phyloP scores from a whole-genome alignment of 2,329 filamentous ascomycete genomes.

The Rasamsonia emersonii region DNA sequence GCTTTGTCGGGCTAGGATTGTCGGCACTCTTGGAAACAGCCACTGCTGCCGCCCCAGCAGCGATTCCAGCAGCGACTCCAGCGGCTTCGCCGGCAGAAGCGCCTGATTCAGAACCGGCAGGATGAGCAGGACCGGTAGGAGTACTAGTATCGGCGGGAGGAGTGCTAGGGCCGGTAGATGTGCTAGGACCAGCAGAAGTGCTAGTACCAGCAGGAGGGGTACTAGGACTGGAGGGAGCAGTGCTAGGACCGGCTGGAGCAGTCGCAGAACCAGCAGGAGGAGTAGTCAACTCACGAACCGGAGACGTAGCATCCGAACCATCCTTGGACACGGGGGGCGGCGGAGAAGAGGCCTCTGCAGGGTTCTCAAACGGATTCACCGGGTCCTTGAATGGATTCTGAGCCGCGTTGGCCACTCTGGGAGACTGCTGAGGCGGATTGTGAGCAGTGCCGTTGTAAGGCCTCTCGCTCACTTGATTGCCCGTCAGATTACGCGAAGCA shows the following conservation, averaged over 20 bases:
- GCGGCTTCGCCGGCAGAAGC: slow-evolving; percentile 25
- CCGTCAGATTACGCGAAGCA: slow-evolving; percentile 26
- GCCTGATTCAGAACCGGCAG: slow-evolving; percentile 4
- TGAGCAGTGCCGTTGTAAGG: slow-evolving; percentile 2
- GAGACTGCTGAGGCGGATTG: slow-evolving; percentile 23
- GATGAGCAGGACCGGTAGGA: not conserved
- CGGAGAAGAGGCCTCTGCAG: slow-evolving; percentile 41
- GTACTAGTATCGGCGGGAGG: not conserved
- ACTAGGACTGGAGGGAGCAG: slow-evolving; percentile 26
- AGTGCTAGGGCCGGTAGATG: not conserved
- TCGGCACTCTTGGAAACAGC: slow-evolving; percentile 14
- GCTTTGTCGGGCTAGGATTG: slow-evolving; percentile 15
- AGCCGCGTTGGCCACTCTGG: slow-evolving; percentile 33
- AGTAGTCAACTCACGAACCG: slow-evolving; percentile 34
- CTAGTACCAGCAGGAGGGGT: not conserved
- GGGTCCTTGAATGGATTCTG: slow-evolving; percentile 44
- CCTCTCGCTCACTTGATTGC: slow-evolving; percentile 13
- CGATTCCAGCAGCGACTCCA: slow-evolving; percentile 32
- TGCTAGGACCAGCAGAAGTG: not conserved
- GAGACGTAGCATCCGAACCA: slow-evolving; percentile 15
- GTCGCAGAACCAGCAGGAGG: slow-evolving; percentile 16
- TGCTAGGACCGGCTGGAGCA: slow-evolving; percentile 32
- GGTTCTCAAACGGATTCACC: slow-evolving; percentile 63
- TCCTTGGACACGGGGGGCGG: slow-evolving; percentile 10
- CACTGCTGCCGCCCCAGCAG: slow-evolving; percentile 23